Conservation (phyloP, 768 basidiomycete species). For the Amanita jacksonii region DNA sequence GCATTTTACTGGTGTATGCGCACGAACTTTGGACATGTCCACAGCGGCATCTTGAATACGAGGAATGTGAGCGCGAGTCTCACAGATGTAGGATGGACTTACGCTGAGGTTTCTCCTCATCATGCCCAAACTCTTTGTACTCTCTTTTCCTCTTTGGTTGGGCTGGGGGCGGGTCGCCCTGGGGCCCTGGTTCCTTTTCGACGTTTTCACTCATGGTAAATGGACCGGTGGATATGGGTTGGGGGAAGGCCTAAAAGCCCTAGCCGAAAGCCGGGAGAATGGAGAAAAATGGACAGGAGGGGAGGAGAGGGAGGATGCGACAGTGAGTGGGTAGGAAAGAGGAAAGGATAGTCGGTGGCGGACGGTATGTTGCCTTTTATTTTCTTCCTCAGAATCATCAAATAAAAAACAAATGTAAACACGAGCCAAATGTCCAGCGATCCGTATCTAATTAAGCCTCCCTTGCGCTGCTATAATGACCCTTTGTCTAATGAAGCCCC, state of each 20-base stretch:
- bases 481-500: no score
- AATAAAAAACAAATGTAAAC: conserved; percentile 17
- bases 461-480: background rate
- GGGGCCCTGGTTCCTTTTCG: conserved; percentile 61
- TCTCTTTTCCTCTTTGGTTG: conserved; percentile 56
- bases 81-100: conserved; percentile 20
- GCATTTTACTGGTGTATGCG: background rate
- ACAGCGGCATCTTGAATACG: conserved; percentile 62
- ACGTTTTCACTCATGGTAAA: conserved; percentile 30
- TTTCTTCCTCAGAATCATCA: conserved; percentile 16
- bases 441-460: no score
- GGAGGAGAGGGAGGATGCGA: conserved; percentile 8
- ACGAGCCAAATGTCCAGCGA: no score
- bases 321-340: conserved; percentile 15
- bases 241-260: conserved; percentile 19
- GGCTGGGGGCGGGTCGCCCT: conserved; percentile 32
- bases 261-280: conserved; percentile 10
- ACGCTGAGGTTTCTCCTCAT: conserved; percentile 61
- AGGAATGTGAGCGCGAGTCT: conserved; percentile 9
- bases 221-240: conserved; percentile 16
- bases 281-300: conserved; percentile 7
- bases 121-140: conserved; percentile 82
- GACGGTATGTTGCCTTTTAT: conserved; percentile 20
- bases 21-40: conserved; percentile 67
- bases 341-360: conserved; percentile 14